Base-by-base conservation (phyloP, 2,329 filamentous ascomycete species). In the Fusarium beomiforme region DNA sequence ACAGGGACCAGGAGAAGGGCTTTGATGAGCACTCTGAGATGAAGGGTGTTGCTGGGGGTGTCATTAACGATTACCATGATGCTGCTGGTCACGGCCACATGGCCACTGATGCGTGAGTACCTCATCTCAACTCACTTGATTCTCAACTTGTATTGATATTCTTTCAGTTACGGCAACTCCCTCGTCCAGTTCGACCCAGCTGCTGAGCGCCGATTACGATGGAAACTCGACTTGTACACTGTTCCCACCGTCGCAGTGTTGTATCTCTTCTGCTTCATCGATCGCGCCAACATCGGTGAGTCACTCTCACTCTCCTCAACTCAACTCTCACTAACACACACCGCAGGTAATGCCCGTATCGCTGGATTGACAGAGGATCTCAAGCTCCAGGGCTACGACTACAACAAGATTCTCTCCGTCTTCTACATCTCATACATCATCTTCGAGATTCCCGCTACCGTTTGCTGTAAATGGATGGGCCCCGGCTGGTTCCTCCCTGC, bases 181-280 rank as follows among this genome's bases (percentile, higher is more conserved):
- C 67, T 74, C n/a, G 63, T 76, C 21, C 69, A 76, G 51, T 76
- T 76, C 55, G 75, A 76, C 37, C 70, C 55, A 33, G 75, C 62
- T 31, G 88, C 87, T 4, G 91, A 92, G 76, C 78, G 84, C 11
- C 85, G 83, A 55, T 82, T 93, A 26, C 83, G 89, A 11, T 80
- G 81, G 74, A 93, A 93, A 78, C 89, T 93, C 50, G 91, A 93
- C 73, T 72, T 91, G 9, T 87, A 83, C 72, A 87, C 92, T 46
- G 83, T 93, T 1, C 91, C 91, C 0, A 91, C 89, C 0, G 90
- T 92, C 0, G 81, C 90, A 0, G 62, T 92, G 1, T 81, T 93
- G 6, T 93, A 93, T 73, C 84, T 93, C 0, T 92, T 93, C 75
- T 92, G 90, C 80, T 93, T 92, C 79, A 92, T 93, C 69, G 91